These are phyloP conservation scores for Blumeriella jaapii DNA, from an alignment of 2,329 filamentous ascomycete genomes.

Conservation along the genomic window DNA sequence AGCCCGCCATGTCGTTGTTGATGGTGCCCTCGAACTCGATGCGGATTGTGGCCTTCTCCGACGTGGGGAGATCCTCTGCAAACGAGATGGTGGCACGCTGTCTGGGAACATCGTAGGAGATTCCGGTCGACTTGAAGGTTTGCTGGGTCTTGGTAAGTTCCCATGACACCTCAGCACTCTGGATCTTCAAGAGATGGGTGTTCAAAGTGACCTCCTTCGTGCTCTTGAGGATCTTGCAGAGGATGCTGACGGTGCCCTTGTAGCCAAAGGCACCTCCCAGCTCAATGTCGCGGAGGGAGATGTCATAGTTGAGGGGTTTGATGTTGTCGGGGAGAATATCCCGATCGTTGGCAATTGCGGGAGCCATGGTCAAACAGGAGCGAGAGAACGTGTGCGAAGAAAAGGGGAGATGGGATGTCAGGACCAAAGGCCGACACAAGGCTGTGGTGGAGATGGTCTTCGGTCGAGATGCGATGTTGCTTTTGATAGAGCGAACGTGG, in stretches of 20 bases:
- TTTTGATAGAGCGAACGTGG: slow-evolving; percentile 3
- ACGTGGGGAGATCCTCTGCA: slow-evolving; percentile 54
- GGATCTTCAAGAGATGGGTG: slow-evolving; percentile 69
- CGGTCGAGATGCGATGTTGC: background rate
- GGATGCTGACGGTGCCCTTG: slow-evolving; percentile 75
- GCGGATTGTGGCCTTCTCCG: slow-evolving; percentile 52
- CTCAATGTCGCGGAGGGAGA: slow-evolving; percentile 73
- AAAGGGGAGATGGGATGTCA: background rate
- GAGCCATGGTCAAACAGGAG: slow-evolving; percentile 15
- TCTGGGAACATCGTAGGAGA: slow-evolving; percentile 71
- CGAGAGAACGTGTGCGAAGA: slow-evolving; percentile 1
- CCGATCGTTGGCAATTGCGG: slow-evolving; percentile 41
- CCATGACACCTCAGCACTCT: slow-evolving; percentile 49
- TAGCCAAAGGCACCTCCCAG: slow-evolving; percentile 60
- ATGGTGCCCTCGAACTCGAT: slow-evolving; percentile 72
- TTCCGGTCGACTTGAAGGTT: slow-evolving; percentile 48
- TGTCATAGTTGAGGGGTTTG: slow-evolving; percentile 75
- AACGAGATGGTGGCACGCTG: slow-evolving; percentile 78
- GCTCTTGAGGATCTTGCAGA: slow-evolving; percentile 57
- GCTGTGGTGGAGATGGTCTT: background rate
- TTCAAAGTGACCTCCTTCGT: slow-evolving; percentile 77
- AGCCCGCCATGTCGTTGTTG: slow-evolving; percentile 86
- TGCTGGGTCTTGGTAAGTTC: slow-evolving; percentile 44
- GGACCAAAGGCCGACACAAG: background rate
- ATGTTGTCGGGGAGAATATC: slow-evolving; percentile 52